Base-by-base conservation (phyloP, 2,329 filamentous ascomycete species). In the Penicillium sumatraense region DNA sequence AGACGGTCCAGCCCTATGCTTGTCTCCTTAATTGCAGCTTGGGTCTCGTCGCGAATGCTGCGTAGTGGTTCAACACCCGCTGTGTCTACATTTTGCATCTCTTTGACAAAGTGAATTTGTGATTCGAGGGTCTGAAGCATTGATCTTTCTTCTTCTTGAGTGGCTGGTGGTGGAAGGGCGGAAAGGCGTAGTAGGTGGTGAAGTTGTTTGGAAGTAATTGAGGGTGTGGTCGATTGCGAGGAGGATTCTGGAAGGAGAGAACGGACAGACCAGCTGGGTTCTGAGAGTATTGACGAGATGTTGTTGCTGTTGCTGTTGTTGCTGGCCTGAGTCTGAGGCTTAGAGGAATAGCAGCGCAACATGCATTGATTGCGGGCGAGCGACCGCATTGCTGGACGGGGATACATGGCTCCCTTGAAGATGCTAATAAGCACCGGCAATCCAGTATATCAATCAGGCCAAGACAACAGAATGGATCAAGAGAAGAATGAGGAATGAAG, bases 41-140 rank as follows among this genome's bases (percentile, higher is more conserved):
- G 60, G n/a, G 69, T 80, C 57, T 80, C 93, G 71, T 98, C 93
- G 50, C 91, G 86, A 54, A 98, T 88, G 41, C 88, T 88, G 48
- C 85, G 82, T 40, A 99, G 76, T 0, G 95, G 93, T 53, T 86
- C 81, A 0, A 97, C 80, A 3, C 83, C 86, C 0, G 80, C 75
- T 0, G 91, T 93, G 71, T 96, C 84, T 46, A 96, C 88, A 41
- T 82, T 79, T 68, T 96, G 93, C 18, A 98, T 87, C 59, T 91
- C 86, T 58, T 85, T 87, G n/a, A 98, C 92, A 69, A 99, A 99
- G 67, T 89, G 88, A 0, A 99, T 83, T 70, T 99, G 95, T 27
- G 89, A 86, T 49, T 87, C 83, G 2, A 99, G 82, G 1, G 88
- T 93, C 20, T 82, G 70, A 3, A 96, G 82, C 85, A 96, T 91